Conservation (phyloP, 169 alveolate species). For the Cryptosporidium baileyi region DNA sequence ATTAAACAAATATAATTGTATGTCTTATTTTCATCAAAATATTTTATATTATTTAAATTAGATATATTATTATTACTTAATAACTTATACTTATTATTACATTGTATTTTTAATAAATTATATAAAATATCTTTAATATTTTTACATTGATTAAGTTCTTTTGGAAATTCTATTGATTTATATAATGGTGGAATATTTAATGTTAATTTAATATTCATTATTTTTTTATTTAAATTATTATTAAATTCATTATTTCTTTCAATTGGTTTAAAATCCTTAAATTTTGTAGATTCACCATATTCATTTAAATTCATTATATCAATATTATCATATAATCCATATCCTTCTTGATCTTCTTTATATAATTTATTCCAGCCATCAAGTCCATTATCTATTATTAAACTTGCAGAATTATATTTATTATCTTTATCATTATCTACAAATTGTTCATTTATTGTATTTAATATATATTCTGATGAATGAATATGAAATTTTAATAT, state of each 20-base stretch:
- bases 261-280: neutral
- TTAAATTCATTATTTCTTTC: neutral
- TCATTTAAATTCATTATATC: neutral
- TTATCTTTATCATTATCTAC: neutral
- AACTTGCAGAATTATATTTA: neutral
- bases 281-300: neutral
- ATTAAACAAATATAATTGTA: slow-evolving; percentile 19
- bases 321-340: slow-evolving; percentile 25
- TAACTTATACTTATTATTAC: slow-evolving; percentile 5
- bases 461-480: slow-evolving; percentile 28
- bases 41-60: neutral
- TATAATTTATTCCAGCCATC: slow-evolving; percentile 15
- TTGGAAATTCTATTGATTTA: slow-evolving; percentile 53
- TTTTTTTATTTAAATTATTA: neutral
- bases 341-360: neutral
- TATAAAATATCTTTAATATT: slow-evolving; percentile 24
- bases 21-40: neutral
- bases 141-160: slow-evolving; percentile 11
- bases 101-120: neutral
- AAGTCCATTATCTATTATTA: slow-evolving; percentile 6
- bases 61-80: neutral
- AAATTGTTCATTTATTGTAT: neutral
- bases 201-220: slow-evolving; percentile 1
- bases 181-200: slow-evolving; percentile 40
- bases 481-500: slow-evolving; percentile 62